Percentiles rank a stretch among this genome's conserved stretches.
These are phyloP conservation scores for Keqinozyma sinolaborantium DNA, from an alignment of 1,139 yeast genomes.

Conservation along the genomic window DNA sequence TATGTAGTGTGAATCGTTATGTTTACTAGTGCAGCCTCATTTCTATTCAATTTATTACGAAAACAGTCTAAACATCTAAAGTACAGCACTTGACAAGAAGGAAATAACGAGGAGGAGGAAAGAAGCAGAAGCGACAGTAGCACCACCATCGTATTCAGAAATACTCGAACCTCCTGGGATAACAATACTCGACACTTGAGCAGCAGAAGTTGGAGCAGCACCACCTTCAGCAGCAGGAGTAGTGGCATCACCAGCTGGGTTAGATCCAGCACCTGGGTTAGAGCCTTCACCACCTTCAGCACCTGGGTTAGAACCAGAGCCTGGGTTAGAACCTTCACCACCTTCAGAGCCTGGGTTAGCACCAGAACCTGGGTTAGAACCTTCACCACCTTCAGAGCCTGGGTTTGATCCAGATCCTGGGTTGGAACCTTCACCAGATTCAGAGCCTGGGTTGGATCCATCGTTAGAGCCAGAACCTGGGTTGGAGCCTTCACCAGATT, in stretches of 20 bases:
- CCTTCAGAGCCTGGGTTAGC: background rate
- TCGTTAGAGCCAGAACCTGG: background rate
- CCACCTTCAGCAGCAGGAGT: background rate
- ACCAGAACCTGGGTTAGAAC: constrained; percentile 1
- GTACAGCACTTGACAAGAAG: background rate
- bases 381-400: too few relatives aligned
- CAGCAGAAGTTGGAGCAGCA: background rate
- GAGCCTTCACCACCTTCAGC: too few relatives aligned
- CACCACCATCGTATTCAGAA: too few relatives aligned
- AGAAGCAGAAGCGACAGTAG: background rate
- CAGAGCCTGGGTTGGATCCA: constrained; percentile 1
- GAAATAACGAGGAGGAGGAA: background rate
- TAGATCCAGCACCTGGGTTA: background rate
- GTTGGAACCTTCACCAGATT: constrained; percentile 1
- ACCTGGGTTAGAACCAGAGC: too few relatives aligned
- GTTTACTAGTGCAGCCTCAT: too few relatives aligned
- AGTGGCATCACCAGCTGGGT: background rate
- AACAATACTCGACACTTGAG: too few relatives aligned
- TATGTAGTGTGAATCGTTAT: too few relatives aligned
- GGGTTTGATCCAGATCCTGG: too few relatives aligned
- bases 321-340: too few relatives aligned
- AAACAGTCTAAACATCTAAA: too few relatives aligned
- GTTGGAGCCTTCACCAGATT: constrained; percentile 1
- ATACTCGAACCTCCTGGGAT: too few relatives aligned
- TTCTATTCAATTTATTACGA: too few relatives aligned